Base-by-base conservation (phyloP, 2,329 filamentous ascomycete species). In the Aspergillus sp. region DNA sequence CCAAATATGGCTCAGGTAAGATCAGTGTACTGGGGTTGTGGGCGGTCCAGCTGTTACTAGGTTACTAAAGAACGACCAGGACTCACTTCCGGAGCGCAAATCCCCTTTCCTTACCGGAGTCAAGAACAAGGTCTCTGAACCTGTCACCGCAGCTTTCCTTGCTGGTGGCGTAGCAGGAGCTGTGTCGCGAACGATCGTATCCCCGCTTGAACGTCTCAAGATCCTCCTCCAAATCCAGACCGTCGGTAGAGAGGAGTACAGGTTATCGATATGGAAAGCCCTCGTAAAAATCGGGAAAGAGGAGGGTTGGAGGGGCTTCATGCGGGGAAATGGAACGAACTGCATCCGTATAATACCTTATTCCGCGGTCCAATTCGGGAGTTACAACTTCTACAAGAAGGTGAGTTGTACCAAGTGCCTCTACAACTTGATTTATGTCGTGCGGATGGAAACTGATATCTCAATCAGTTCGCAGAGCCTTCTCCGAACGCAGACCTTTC, bases 291-390 rank as follows among this genome's bases (percentile, higher is more conserved):
- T 99, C 88, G 96, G 93, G 87, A 86, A 81, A 63, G 94, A 99
- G 70, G 94, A 99, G 74, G 94, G 94, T 50, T 97, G 92, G 91
- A 86, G 86, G 71, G 94, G 94, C 0, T 96, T 97, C 74, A 96
- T 99, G 92, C 86, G 91, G 61, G 94, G 94, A 48, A 99, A 99
- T 71, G 94, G 94, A 58, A 97, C 92, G 56, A 99, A 99, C 73
- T 99, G 94, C 79, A 90, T 99, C 65, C 89, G 94, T 57, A 99
- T 99, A 61, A 91, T 99, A 48, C 94, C 94, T 4, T 99, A 99
- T 73, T 97, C 93, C 46, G 94, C 94, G 10, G 94, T 97, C 38
- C 94, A 99, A 69, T 99, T 99, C 73, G 93, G 93, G 62, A 95
- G 91, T 69, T 99, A 97, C 78, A 97, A 96, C 71, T 85, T 97